Base-by-base conservation (phyloP, 148 eudicot species). In the Nepenthes mirabilis region DNA sequence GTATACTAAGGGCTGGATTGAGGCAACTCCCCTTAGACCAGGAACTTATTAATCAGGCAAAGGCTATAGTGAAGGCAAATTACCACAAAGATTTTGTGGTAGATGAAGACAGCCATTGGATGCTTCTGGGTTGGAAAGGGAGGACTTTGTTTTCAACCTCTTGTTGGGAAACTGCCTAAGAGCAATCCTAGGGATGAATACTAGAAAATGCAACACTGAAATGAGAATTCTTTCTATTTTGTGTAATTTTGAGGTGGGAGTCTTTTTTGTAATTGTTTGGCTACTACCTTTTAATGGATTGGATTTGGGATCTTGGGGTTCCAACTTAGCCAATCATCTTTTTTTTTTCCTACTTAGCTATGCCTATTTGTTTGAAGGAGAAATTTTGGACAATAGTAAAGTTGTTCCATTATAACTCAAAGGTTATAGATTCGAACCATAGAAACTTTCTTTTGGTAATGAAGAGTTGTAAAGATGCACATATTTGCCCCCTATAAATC, bases 101-200 rank as follows among this genome's bases (percentile, higher is more conserved):
- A 37, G 83, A 83, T 61, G 83, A 66, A 61, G 83, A 75, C 40
- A 59, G 65, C 23, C 56, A 62, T 33, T 83, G 85, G 85, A 71
- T 83, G 73, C 65, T 83, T 61, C 83, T 75, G 51, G 88, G 88
- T 10, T 83, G 88, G 88, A 83, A 83, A 64, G 88, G 88, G 4
- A 75, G 79, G 58, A 67, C 71, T 55, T 11, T 70, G 5, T 65
- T 58, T 57, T 82, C 78, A 7, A 45, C 75, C 52, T 81, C 86
- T 11, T 68, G 75, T 52, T 81, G 86, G 86, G 66, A 70, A 68
- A 62, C 85, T 52, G 45, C 51, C 1, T 60, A 63, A 40, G 45
- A 8, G 45, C 36, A 63, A 63, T 14, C 14, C 48, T 34, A 47
- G 9, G 3, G 6, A 1, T 33, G 32, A 10, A 7, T 55, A n/a